Evolutionary conservation across 2,329 filamentous ascomycete species (phyloP).

Genomic region (Verticillium klebahnii): DNA sequence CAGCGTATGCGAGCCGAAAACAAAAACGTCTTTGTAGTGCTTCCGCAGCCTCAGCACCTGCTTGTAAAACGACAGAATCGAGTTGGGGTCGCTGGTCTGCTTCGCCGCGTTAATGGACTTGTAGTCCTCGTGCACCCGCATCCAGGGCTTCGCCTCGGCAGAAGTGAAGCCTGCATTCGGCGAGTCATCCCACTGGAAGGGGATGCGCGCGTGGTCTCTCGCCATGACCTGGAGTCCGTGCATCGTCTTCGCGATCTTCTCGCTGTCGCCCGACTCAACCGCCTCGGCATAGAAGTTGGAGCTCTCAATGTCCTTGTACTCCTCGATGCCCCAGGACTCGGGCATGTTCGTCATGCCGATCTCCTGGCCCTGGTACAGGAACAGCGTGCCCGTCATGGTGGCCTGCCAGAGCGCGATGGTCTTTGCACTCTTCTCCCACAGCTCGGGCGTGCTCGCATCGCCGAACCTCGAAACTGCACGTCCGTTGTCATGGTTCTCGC

Average conservation of each 20-base stretch:
- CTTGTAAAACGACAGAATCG: conserved; percentile 58
- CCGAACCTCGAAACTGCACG: conserved; percentile 53
- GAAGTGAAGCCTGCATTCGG: conserved; percentile 58
- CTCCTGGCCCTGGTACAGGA: conserved; percentile 57
- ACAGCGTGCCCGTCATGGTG: conserved; percentile 48
- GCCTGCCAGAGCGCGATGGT: conserved; percentile 46
- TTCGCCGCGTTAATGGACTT: conserved; percentile 48
- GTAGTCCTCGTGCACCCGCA: conserved; percentile 60
- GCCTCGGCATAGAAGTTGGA: conserved; percentile 46
- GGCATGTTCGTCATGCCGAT: conserved; percentile 58
- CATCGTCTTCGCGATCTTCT: conserved; percentile 40
- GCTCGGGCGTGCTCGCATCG: conserved; percentile 34
- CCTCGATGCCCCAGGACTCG: conserved; percentile 41
- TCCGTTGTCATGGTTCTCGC: conserved; percentile 61
- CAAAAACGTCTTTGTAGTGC: conserved; percentile 52
- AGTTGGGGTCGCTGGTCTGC: conserved; percentile 39
- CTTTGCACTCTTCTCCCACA: conserved; percentile 42
- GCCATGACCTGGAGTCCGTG: conserved; percentile 51
- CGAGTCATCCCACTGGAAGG: conserved; percentile 60
- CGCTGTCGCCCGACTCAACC: conserved; percentile 25
- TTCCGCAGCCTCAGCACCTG: conserved; percentile 46
- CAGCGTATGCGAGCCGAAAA: conserved; percentile 57
- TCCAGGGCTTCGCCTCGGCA: conserved; percentile 51
- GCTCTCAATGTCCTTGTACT: conserved; percentile 51
- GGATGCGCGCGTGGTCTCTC: conserved; percentile 59